Evolutionary conservation across 2,329 filamentous ascomycete species (phyloP), one percentile per base, ranked within the genome.

Genomic region (Ophiocordyceps camponoti-leonardi): DNA sequence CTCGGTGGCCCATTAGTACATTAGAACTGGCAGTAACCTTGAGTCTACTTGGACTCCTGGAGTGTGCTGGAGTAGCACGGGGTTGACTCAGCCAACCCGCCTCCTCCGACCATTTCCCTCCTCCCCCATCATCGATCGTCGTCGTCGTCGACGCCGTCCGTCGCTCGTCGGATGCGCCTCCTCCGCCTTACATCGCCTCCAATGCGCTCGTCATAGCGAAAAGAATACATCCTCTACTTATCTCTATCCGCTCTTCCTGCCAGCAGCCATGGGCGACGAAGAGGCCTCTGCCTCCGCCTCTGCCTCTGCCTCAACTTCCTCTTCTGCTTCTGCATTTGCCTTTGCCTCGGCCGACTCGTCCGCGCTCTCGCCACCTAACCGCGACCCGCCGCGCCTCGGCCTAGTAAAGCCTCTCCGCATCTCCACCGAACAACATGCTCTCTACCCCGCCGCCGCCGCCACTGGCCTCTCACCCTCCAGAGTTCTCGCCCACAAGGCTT

Each of bases 161-260:
- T 41, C 35, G 10, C 12, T 40, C 10, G 39, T 28, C 40, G 6
- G 35, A 26, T 44, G 20, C 42, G 42, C 47, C 44, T 26, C 35
- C 43, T n/a, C 28, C 33, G 22, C 51, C 50, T 55, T 51, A 47
- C 20, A 47, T 48, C 46, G 49, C 51, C 49, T 56, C 51, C 54
- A 26, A 61, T 63, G 61, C 55, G 44, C 52, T 52, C 50, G 54
- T 63, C 60, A 61, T 63, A 63, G 59, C 58, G 20, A 28, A 4
- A 22, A 12, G 18, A 10, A 16, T 19, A n/a, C n/a, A n/a, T n/a
- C n/a, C 30, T 14, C 30, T 12, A 16, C 35, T 37, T 16, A n/a
- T 37, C 35, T 31, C 11, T 11, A 31, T 31, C 30, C 30, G 30
- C 30, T 31, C 37, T 16, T 41, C 37, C 6, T 18, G 22, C 12